These are phyloP conservation scores for Moniliophthora roreri DNA, from an alignment of 1,284 basidiomycete species.

Conservation along the genomic window DNA sequence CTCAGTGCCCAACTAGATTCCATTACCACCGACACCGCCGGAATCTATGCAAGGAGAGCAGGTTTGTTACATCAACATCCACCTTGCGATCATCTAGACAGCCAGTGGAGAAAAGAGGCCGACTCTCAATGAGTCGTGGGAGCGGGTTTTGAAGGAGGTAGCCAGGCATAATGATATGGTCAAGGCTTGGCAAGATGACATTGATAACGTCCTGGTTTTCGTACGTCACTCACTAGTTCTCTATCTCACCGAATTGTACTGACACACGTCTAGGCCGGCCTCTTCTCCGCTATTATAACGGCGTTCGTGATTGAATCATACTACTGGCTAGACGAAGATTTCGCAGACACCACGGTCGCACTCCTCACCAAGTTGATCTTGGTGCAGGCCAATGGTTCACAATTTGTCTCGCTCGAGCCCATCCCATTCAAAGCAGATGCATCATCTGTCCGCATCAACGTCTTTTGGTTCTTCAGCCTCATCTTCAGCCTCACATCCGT, in stretches of 20 bases:
- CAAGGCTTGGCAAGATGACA: not conserved
- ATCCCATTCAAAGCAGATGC: not conserved
- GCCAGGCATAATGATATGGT: not conserved
- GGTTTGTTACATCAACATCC: no score
- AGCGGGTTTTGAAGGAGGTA: not conserved
- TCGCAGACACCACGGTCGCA: not conserved
- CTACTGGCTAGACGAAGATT: not conserved
- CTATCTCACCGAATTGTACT: not conserved
- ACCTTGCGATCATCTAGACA: no score
- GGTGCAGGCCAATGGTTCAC: not conserved
- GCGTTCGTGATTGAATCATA: slow-evolving; percentile 9
- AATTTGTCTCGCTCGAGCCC: not conserved
- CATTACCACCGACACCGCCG: no score
- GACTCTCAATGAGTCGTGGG: not conserved
- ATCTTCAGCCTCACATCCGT: slow-evolving; percentile 6
- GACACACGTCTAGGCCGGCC: not conserved
- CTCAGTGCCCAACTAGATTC: no score
- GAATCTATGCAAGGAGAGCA: no score
- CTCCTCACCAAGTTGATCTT: not conserved
- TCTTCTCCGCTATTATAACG: slow-evolving; percentile 5
- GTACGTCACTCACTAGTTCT: no score
- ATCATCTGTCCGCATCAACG: not conserved
- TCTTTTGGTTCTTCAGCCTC: slow-evolving; percentile 12
- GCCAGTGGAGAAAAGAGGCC: no score
- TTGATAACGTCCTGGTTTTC: slow-evolving; percentile 3